Percentiles rank a stretch among this genome's conserved stretches.
These are phyloP conservation scores for Clarireedia paspali DNA, from an alignment of 2,329 filamentous ascomycete species.

Conservation along the genomic window DNA sequence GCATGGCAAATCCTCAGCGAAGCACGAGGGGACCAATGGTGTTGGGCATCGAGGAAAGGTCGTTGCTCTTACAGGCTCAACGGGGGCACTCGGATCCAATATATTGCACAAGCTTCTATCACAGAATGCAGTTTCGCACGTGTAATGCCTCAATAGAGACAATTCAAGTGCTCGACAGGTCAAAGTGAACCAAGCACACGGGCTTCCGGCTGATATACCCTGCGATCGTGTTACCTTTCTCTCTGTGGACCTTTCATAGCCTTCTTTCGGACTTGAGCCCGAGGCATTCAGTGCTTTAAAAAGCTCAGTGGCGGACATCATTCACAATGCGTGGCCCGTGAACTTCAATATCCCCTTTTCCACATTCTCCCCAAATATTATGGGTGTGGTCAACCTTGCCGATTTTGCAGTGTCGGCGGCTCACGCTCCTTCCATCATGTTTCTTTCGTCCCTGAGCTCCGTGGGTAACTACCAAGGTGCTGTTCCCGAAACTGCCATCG, in stretches of 20 bases:
- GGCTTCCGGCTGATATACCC: neutral
- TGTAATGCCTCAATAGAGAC: conserved; percentile 41
- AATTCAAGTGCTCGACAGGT: conserved; percentile 2
- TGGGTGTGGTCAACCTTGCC: conserved; percentile 33
- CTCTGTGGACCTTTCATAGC: conserved; percentile 38
- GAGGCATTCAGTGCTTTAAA: conserved; percentile 4
- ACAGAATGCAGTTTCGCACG: conserved; percentile 28
- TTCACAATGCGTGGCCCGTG: conserved; percentile 31
- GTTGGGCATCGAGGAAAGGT: neutral
- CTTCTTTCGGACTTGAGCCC: conserved; percentile 38
- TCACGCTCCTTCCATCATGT: conserved; percentile 15
- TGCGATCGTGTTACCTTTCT: conserved; percentile 37
- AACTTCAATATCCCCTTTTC: conserved; percentile 29
- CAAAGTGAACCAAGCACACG: conserved; percentile 8
- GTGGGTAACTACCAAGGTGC: conserved; percentile 19
- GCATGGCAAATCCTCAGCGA: neutral
- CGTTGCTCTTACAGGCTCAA: conserved; percentile 38
- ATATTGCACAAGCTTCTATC: conserved; percentile 34
- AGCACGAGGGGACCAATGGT: neutral
- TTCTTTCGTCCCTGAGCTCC: conserved; percentile 24
- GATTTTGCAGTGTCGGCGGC: conserved; percentile 3
- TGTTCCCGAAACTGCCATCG: neutral
- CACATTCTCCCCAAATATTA: conserved; percentile 31
- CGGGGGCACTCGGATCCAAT: conserved; percentile 41
- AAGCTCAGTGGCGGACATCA: conserved; percentile 15